Percentiles rank a stretch among this genome's conserved stretches.
phyloP scores from a whole-genome alignment of 2,329 filamentous ascomycete genomes.

The Microdochium trichocladiopsis region DNA sequence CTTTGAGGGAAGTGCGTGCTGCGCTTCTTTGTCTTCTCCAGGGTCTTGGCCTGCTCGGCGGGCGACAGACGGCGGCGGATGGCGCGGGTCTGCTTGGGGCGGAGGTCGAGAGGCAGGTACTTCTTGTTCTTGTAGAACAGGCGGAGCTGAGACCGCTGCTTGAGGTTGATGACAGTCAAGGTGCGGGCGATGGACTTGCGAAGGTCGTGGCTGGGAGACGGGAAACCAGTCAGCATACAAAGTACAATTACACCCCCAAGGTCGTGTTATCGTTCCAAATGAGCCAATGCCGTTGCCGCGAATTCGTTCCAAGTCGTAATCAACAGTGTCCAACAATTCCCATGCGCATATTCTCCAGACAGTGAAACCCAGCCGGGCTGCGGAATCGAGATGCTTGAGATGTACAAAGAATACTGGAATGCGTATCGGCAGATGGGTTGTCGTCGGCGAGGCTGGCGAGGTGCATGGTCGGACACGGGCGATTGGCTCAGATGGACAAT shows the following conservation, averaged over 20 bases:
- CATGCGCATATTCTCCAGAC: too few relatives aligned
- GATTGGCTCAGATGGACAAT: conserved; percentile 7
- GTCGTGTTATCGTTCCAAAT: not conserved
- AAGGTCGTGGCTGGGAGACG: conserved; percentile 74
- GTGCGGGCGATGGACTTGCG: conserved; percentile 99
- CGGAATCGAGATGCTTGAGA: too few relatives aligned
- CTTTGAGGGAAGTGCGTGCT: conserved; percentile 93
- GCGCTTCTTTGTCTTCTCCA: conserved; percentile 97
- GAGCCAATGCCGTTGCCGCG: not conserved
- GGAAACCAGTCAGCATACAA: conserved; percentile 4
- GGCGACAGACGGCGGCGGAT: conserved; percentile 92
- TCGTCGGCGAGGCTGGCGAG: too few relatives aligned
- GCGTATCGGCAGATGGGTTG: too few relatives aligned
- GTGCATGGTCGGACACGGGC: not conserved
- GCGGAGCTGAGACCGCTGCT: conserved; percentile 95
- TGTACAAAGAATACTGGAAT: too few relatives aligned
- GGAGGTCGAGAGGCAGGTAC: conserved; percentile 97
- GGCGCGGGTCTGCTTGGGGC: conserved; percentile 95
- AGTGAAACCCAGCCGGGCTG: too few relatives aligned
- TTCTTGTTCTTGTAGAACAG: conserved; percentile 99
- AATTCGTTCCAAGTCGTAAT: not conserved
- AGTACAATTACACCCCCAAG: not conserved
- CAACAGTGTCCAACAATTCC: not conserved
- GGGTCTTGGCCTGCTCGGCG: conserved; percentile 76
- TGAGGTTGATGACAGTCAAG: conserved; percentile 99